Percentiles rank a stretch among this genome's conserved stretches.
Conservation (phyloP, 805 yeast species). For the Spathaspora gorwiae region DNA sequence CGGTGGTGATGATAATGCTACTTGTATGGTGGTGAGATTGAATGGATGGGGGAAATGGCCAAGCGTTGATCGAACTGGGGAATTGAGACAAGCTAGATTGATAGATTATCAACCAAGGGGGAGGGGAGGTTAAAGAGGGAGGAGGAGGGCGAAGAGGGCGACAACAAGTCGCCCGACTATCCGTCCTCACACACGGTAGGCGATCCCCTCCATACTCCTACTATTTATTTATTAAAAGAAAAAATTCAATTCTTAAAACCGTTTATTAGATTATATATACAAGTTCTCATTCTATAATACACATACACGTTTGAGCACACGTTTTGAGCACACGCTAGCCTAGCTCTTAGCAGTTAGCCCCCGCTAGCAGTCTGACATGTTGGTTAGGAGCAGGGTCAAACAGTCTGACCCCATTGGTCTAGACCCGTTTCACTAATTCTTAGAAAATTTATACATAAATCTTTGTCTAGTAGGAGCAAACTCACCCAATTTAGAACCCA, state of each 20-base stretch:
- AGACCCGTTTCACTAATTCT: slow-evolving; percentile 40
- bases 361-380: too few relatives aligned
- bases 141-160: too few relatives aligned
- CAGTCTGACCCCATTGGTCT: too few relatives aligned
- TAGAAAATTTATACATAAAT: slow-evolving; percentile 75
- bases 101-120: slow-evolving; percentile 37
- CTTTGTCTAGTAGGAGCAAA: slow-evolving; percentile 92
- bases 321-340: too few relatives aligned
- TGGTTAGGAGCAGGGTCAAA: too few relatives aligned
- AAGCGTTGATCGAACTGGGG: slow-evolving; percentile 75
- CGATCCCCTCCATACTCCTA: too few relatives aligned
- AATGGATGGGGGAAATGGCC: slow-evolving; percentile 97
- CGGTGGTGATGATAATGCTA: slow-evolving; percentile 95
- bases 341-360: too few relatives aligned
- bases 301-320: not conserved
- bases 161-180: too few relatives aligned
- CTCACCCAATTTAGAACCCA: slow-evolving; percentile 91
- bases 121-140: slow-evolving; percentile 5
- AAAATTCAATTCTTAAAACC: too few relatives aligned
- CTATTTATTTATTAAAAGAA: too few relatives aligned
- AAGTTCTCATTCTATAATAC: not conserved
- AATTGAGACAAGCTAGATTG: slow-evolving; percentile 66
- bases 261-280: not conserved
- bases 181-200: too few relatives aligned
- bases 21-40: slow-evolving; percentile 75